phyloP scores from a whole-genome alignment of 139 green algal species.

The Picochlorum sp. region DNA sequence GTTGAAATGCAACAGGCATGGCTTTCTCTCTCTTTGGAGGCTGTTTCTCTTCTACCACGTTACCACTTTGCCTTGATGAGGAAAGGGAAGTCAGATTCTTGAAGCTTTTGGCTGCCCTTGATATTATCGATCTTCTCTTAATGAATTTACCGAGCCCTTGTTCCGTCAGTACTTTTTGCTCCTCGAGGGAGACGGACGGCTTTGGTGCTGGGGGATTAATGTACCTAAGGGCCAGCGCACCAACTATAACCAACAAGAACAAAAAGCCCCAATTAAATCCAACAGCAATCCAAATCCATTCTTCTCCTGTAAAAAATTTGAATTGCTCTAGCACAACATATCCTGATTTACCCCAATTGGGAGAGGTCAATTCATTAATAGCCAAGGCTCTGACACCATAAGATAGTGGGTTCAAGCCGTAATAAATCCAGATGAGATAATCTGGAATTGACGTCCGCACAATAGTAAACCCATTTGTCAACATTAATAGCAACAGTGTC shows the following conservation, averaged over 20 bases:
- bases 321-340: constrained; percentile 19
- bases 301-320: constrained; percentile 32
- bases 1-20: constrained; percentile 38
- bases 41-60: background rate
- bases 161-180: background rate
- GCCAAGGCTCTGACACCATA: constrained; percentile 9
- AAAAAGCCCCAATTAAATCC: constrained; percentile 19
- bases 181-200: constrained; percentile 1
- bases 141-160: background rate
- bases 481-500: background rate
- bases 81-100: background rate
- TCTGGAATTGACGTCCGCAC: constrained; percentile 26
- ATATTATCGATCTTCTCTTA: background rate
- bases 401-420: constrained; percentile 7
- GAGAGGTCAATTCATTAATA: constrained; percentile 13
- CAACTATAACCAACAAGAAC: constrained; percentile 12
- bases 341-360: constrained; percentile 1
- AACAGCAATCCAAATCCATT: constrained; percentile 50
- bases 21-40: background rate
- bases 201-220: constrained; percentile 16
- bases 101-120: background rate
- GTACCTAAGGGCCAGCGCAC: constrained; percentile 18
- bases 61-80: background rate
- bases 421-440: constrained; percentile 21
- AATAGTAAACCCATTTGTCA: constrained; percentile 50